These are phyloP conservation scores for Saccharomyces pastorianus DNA, from an alignment of 1,139 yeast species.

Conservation along the genomic window DNA sequence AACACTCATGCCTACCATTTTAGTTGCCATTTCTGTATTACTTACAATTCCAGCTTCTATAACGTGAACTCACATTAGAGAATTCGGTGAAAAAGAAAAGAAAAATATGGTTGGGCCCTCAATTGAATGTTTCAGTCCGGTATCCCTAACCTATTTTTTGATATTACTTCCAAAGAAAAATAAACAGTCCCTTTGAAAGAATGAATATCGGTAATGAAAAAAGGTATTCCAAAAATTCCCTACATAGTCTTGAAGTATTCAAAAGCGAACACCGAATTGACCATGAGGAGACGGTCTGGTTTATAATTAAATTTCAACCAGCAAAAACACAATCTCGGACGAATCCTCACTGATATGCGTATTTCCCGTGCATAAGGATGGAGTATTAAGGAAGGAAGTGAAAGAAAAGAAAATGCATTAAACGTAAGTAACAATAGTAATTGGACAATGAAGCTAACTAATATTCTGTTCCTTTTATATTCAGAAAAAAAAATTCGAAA, in stretches of 20 bases:
- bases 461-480: not conserved
- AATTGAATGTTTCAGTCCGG: not conserved
- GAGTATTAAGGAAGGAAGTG: conserved; percentile 11
- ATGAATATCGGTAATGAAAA: not conserved
- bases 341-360: conserved; percentile 99
- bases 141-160: not conserved
- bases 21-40: not conserved
- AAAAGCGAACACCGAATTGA: conserved; percentile 35
- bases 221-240: conserved; percentile 38
- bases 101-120: not conserved
- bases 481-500: not conserved
- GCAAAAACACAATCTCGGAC: conserved; percentile 99
- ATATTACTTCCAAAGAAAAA: not conserved
- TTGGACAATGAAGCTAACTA: not conserved
- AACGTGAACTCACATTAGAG: not conserved
- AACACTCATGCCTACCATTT: not conserved
- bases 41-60: not conserved
- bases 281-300: conserved; percentile 89
- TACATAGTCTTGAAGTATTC: conserved; percentile 35
- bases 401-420: not conserved
- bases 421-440: not conserved
- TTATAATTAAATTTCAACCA: conserved; percentile 86
- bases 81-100: not conserved
- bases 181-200: not conserved
- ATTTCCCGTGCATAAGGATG: conserved; percentile 99